A percentile compares a stretch with the other conserved stretches of the same genome.
Conservation (phyloP, 306 rosid species). For the Parietaria judaica region DNA sequence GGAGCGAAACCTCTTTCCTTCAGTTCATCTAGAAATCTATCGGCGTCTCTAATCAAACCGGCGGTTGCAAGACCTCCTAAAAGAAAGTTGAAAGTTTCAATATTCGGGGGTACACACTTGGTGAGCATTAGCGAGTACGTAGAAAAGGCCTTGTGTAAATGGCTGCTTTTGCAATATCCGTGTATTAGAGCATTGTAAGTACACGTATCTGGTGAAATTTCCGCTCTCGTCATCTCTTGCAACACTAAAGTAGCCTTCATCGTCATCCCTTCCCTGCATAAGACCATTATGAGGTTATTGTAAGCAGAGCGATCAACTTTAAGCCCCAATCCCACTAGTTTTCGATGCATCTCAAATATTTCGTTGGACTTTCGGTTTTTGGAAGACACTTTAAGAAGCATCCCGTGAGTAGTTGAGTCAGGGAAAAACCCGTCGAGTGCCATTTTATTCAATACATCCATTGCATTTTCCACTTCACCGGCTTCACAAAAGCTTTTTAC, state of each 20-base stretch:
- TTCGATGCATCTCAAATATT: slow-evolving; percentile 57
- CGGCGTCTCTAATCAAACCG: slow-evolving; percentile 62
- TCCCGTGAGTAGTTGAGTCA: slow-evolving; percentile 39
- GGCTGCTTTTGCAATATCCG: slow-evolving; percentile 62
- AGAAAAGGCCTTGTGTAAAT: slow-evolving; percentile 51
- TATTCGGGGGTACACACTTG: slow-evolving; percentile 61
- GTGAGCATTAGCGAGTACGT: slow-evolving; percentile 50
- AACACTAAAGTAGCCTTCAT: slow-evolving; percentile 56
- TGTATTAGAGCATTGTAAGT: slow-evolving; percentile 72
- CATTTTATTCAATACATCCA: slow-evolving; percentile 58
- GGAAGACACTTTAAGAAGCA: slow-evolving; percentile 56
- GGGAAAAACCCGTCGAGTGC: slow-evolving; percentile 42
- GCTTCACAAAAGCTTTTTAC: slow-evolving; percentile 57
- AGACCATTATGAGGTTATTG: slow-evolving; percentile 51
- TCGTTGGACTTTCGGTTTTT: slow-evolving; percentile 43
- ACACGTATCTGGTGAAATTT: slow-evolving; percentile 43
- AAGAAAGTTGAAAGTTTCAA: slow-evolving; percentile 57
- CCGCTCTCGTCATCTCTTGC: slow-evolving; percentile 46
- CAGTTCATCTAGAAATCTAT: slow-evolving; percentile 49
- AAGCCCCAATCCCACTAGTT: slow-evolving; percentile 59
- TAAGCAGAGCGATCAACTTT: slow-evolving; percentile 45
- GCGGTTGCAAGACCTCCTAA: slow-evolving; percentile 58
- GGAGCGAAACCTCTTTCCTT: slow-evolving; percentile 57
- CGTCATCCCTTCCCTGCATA: slow-evolving; percentile 85
- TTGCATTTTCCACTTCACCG: slow-evolving; percentile 51